phyloP scores from a whole-genome alignment of 495 filamentous ascomycete genomes.

The Penicillium paxilli region DNA sequence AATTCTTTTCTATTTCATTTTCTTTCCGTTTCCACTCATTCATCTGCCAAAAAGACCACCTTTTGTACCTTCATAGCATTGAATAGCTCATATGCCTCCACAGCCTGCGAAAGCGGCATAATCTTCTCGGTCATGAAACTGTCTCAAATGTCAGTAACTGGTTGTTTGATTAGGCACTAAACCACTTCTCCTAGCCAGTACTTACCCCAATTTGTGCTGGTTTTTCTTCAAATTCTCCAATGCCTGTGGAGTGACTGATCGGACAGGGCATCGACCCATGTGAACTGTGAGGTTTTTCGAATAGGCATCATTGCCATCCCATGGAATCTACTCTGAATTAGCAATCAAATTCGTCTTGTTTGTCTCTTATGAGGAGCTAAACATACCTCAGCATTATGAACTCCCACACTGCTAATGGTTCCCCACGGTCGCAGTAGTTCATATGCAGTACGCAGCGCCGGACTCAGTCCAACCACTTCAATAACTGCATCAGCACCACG shows the following conservation, averaged over 20 bases:
- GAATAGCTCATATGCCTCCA: slow-evolving; percentile 89
- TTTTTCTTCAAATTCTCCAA: slow-evolving; percentile 77
- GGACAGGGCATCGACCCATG: slow-evolving; percentile 92
- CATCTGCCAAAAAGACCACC: slow-evolving; percentile 59
- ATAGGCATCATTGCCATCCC: slow-evolving; percentile 80
- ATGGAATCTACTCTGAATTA: slow-evolving; percentile 64
- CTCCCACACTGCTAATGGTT: slow-evolving; percentile 83
- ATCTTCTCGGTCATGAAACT: slow-evolving; percentile 95
- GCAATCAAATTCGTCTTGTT: neutral
- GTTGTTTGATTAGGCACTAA: neutral
- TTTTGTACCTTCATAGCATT: slow-evolving; percentile 94
- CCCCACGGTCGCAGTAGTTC: slow-evolving; percentile 88
- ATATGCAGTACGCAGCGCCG: slow-evolving; percentile 79
- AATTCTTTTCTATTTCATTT: neutral
- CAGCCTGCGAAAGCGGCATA: slow-evolving; percentile 82
- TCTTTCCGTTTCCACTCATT: slow-evolving; percentile 27
- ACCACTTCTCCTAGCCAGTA: neutral
- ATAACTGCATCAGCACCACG: slow-evolving; percentile 89
- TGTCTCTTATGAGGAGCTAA: neutral
- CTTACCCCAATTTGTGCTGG: slow-evolving; percentile 78
- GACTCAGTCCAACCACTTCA: slow-evolving; percentile 86
- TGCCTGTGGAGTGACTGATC: slow-evolving; percentile 78
- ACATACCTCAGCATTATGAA: slow-evolving; percentile 85
- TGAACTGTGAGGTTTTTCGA: slow-evolving; percentile 88
- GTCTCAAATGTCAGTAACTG: slow-evolving; percentile 1